Evolutionary conservation across 2,329 filamentous ascomycete species (phyloP), one percentile per base, ranked within the genome.

Genomic region (Claviceps sp.): DNA sequence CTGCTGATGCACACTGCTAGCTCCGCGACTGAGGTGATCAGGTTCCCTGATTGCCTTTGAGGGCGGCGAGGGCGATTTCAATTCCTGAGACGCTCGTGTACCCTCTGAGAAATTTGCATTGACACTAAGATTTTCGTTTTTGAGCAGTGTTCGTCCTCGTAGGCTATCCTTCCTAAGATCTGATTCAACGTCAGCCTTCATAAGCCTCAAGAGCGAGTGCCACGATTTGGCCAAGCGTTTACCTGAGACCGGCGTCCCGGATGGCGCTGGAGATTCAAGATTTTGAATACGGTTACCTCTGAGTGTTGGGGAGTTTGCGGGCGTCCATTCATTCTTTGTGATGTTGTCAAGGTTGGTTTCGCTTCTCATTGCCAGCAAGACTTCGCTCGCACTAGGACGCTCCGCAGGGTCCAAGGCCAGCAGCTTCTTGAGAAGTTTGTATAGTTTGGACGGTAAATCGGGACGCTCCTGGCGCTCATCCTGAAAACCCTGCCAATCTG

Each of bases 361-460:
- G 40, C 78, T 82, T 58, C 85, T 84, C 67, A 95, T 87, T 2
- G 81, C 86, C 9, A 76, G 75, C 41, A 97, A 67, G 1, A 98
- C 91, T 53, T 97, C 90, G 46, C 82, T 86, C 1, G 93, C 90
- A 45, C 82, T 88, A 0, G 93, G 93, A 6, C 93, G 77, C 52
- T 89, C 80, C 1, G 73, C 70, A 0, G 91, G 88, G 54, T 90
- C 77, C 13, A 94, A 72, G 1, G 88, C 84, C 5, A 98, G 76
- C 5, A 98, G 73, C 52, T 81, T 81, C 64, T 88, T 89, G 4
- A 98, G 74, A 51, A 95, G 82, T 46, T 81, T 80, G 67, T 97
- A 98, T 0, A 98, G 77, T 64, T 87, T 85, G 5, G 88, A 77
- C 0, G 93, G 93, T 0, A 98, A 72, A 60, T 97, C 93, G 0